A percentile compares a stretch with the other conserved stretches of the same genome.
phyloP scores from a whole-genome alignment of 140 eudicot genomes.

The Ambrosia hybrid region DNA sequence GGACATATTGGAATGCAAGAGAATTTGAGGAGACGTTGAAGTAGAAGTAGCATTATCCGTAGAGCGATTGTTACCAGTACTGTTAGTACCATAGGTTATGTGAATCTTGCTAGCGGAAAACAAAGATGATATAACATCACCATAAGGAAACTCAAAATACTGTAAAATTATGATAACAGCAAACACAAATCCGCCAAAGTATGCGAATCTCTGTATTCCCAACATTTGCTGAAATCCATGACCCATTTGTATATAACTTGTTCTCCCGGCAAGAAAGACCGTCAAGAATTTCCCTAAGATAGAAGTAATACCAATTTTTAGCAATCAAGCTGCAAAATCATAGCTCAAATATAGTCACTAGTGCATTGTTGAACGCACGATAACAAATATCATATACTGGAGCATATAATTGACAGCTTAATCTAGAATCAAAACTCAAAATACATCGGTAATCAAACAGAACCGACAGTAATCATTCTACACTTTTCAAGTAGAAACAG shows the following conservation, averaged over 20 bases:
- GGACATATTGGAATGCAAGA: conserved; percentile 10
- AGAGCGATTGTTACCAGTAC: conserved; percentile 16
- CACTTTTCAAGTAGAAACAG: no score
- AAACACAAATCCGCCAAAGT: conserved; percentile 38
- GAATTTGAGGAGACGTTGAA: conserved; percentile 2
- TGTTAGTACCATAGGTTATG: conserved; percentile 8
- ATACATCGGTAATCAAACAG: not conserved
- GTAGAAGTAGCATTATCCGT: not conserved
- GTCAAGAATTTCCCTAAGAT: not conserved
- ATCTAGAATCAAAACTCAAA: not conserved
- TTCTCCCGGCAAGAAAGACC: conserved; percentile 8
- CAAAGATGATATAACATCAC: conserved; percentile 41
- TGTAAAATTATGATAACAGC: conserved; percentile 37
- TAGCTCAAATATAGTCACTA: no score
- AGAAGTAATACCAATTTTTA: not conserved
- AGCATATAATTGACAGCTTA: not conserved
- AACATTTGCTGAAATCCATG: conserved; percentile 23
- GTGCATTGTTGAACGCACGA: no score
- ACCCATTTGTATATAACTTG: conserved; percentile 35
- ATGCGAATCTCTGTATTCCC: conserved; percentile 37
- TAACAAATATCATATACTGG: no score
- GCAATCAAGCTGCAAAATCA: not conserved
- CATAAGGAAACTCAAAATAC: conserved; percentile 48
- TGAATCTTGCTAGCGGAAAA: conserved; percentile 33
- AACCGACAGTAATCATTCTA: not conserved